Percentiles rank a stretch among this genome's conserved stretches.
Conservation (phyloP, 148 eudicot genomes). For the Bassia scoparia region DNA sequence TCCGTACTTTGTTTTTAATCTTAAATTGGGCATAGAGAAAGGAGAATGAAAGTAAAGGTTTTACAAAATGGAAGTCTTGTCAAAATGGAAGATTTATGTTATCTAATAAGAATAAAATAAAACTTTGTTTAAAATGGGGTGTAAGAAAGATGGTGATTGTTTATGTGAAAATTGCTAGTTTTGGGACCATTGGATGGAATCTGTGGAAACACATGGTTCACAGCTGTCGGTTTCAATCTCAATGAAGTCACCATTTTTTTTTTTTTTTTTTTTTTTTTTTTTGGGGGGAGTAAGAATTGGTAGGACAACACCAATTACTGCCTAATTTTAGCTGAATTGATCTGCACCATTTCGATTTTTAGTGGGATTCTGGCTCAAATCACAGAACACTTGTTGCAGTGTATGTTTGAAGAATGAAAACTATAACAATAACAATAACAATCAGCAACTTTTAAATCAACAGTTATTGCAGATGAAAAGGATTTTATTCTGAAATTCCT, state of each 20-base stretch:
- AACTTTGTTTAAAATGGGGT: neutral
- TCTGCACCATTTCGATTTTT: neutral
- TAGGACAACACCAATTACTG: constrained; percentile 1
- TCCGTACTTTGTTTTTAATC: too few species aligned
- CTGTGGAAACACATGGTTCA: constrained; percentile 28
- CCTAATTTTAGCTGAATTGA: constrained; percentile 15
- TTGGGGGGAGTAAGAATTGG: neutral
- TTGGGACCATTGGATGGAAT: constrained; percentile 33
- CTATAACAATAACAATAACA: neutral
- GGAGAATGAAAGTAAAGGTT: too few species aligned
- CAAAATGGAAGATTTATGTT: neutral
- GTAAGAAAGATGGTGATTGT: constrained; percentile 9
- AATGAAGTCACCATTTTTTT: constrained; percentile 27
- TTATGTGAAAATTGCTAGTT: constrained; percentile 12
- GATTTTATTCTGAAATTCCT: neutral
- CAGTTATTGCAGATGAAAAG: neutral
- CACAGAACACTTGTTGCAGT: constrained; percentile 10
- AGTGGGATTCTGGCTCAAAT: neutral
- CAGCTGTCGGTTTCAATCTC: constrained; percentile 35
- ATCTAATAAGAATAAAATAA: neutral
- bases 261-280: neutral
- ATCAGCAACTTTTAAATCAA: neutral
- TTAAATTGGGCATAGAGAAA: too few species aligned
- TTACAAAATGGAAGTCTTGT: too few species aligned
- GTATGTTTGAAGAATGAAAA: constrained; percentile 2